A percentile compares a stretch with the other conserved stretches of the same genome.
phyloP scores from a whole-genome alignment of 371 early-diverging fungal species.

The Mucor velutinosus region DNA sequence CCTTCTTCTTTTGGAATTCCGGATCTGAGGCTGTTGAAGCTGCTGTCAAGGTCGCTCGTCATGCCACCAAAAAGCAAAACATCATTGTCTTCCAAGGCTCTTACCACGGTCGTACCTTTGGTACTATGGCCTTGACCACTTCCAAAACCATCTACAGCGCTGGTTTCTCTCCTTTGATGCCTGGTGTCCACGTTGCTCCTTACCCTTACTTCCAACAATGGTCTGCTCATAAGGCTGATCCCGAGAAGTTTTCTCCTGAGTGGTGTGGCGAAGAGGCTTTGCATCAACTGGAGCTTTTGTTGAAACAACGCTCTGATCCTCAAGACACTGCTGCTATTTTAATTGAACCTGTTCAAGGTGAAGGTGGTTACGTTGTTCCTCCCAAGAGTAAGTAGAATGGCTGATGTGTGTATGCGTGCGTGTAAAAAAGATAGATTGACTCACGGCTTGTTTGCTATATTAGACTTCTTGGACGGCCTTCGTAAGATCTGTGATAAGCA shows the following conservation, averaged over 20 bases:
- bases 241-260: constrained; percentile 38
- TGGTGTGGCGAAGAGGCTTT: constrained; percentile 53
- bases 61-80: constrained; percentile 60
- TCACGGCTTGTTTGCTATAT: neutral
- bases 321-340: constrained; percentile 73
- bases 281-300: constrained; percentile 48
- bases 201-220: constrained; percentile 58
- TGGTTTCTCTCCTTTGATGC: constrained; percentile 59
- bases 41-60: constrained; percentile 58
- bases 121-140: constrained; percentile 60
- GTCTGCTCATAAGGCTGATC: constrained; percentile 46
- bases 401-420: neutral
- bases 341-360: constrained; percentile 83
- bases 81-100: constrained; percentile 58
- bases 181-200: constrained; percentile 58
- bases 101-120: constrained; percentile 63
- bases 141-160: constrained; percentile 59
- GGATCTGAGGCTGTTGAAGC: constrained; percentile 66
- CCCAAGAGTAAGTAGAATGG: constrained; percentile 44
- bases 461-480: constrained; percentile 63
- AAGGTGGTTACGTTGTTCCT: constrained; percentile 83
- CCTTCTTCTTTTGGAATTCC: constrained; percentile 63
- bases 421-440: neutral
- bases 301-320: constrained; percentile 54
- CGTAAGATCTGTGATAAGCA: constrained; percentile 63